Evolutionary conservation across 1,139 yeast genomes (phyloP).

Genomic region (Protomyces macrosporus): DNA sequence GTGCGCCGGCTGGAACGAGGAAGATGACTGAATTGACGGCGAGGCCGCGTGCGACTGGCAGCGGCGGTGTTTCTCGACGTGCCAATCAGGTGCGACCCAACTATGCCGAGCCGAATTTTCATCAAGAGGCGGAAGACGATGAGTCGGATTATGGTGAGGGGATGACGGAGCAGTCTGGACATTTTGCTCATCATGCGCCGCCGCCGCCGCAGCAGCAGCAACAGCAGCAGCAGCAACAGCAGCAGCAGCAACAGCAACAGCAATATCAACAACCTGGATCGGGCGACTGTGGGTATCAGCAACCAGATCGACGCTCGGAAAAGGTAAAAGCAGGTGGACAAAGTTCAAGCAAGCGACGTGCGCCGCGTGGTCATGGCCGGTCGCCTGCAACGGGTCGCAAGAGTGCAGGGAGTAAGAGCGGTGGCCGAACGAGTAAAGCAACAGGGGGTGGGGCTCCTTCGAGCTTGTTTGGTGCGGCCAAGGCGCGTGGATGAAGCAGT

Average conservation of each 20-base stretch:
- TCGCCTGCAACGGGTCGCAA: neutral
- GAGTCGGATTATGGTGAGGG: constrained; percentile 6
- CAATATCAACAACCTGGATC: neutral
- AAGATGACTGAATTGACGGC: neutral
- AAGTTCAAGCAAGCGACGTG: neutral
- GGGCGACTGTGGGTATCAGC: neutral
- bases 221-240: neutral
- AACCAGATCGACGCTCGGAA: neutral
- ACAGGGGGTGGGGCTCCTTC: neutral
- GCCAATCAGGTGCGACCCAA: constrained; percentile 1
- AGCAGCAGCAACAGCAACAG: neutral
- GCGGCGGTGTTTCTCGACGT: neutral
- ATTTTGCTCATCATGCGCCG: neutral
- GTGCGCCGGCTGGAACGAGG: neutral
- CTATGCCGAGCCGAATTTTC: constrained; percentile 13
- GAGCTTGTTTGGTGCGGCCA: neutral
- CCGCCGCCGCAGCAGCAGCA: neutral
- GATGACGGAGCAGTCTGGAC: neutral
- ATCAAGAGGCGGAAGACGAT: constrained; percentile 14
- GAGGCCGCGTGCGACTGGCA: neutral
- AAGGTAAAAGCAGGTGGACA: neutral
- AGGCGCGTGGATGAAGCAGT: neutral
- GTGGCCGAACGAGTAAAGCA: neutral
- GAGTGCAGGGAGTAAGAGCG: neutral
- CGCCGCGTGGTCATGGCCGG: neutral